Evolutionary conservation across 2,329 filamentous ascomycete species (phyloP), one percentile per base, ranked within the genome.

Genomic region (Cyclaneusma minus): DNA sequence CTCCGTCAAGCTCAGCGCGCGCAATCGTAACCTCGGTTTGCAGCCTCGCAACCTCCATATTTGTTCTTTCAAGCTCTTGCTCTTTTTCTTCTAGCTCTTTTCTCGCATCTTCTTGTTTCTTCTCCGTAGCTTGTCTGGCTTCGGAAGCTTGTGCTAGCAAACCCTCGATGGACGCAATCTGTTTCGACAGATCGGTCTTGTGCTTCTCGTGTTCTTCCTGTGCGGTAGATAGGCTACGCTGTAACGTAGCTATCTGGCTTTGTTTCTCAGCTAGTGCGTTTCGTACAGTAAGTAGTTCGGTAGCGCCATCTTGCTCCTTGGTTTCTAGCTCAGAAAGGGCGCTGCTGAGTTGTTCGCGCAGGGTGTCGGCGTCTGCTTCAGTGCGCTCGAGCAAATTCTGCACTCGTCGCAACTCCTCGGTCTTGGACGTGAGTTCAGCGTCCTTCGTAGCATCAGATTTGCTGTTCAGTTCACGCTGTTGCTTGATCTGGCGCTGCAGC

Each of bases 391-490:
- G 39, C 13, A 55, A 40, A 7, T 30, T 38, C 16, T 51, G 42
- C 5, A 50, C 40, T 10, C 49, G 52, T 18, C 68, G 58, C 5
- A 79, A 45, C 37, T 75, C 64, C 10, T 64, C 60, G 28, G 62
- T 56, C 39, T 68, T 71, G 24, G 58, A 49, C 13, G 63, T 56
- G n/a, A 80, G 48, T 35, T 78, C 67, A 21, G 64, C 63, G 39
- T 78, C 74, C 42, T 74, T 70, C 33, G 74, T 64, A 12, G 68
- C 61, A 37, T 92, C 83, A 1, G 82, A 84, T 44, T 85, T 85
- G 55, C 65, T 84, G 53, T 92, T 92, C 30, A 94, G 65, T 44
- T 92, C 83, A 31, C 85, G 78, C 52, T 95, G 87, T 48, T 95
- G 85, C 54, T 92, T 87, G 43, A 94, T 87, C 49, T 95, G 85